These are phyloP conservation scores for Lactarius indigo DNA, from an alignment of 768 basidiomycete genomes.

Conservation along the genomic window DNA sequence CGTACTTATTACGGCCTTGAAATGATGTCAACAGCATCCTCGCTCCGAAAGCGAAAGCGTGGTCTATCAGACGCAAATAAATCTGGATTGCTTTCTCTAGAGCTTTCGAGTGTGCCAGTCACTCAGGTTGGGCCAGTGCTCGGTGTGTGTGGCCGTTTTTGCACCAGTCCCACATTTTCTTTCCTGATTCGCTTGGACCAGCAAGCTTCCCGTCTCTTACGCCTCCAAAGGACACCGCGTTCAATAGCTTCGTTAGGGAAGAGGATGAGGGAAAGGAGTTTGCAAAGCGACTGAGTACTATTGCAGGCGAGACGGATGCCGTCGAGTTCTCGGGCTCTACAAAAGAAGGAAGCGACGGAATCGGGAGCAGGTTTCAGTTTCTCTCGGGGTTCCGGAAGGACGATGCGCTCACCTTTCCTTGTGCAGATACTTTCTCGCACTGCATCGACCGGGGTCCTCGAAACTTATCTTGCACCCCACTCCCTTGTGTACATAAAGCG, in stretches of 20 bases:
- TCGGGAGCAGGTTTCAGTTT: conserved; percentile 63
- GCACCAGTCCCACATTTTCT: neutral
- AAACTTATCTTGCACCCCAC: conserved; percentile 66
- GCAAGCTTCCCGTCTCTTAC: conserved; percentile 64
- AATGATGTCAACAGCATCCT: neutral
- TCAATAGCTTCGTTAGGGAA: conserved; percentile 53
- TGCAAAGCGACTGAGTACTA: conserved; percentile 37
- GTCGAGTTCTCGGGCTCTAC: conserved; percentile 78
- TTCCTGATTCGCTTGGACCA: conserved; percentile 28
- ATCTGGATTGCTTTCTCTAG: conserved; percentile 36
- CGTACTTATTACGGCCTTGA: neutral
- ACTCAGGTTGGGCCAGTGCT: conserved; percentile 48
- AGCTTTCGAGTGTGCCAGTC: conserved; percentile 35
- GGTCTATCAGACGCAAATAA: conserved; percentile 32
- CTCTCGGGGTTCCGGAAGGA: too few relatives aligned
- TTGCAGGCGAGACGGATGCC: conserved; percentile 80
- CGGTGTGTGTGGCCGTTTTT: conserved; percentile 36
- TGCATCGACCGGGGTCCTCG: conserved; percentile 74
- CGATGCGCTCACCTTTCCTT: neutral
- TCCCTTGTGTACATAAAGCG: conserved; percentile 39
- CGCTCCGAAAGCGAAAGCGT: conserved; percentile 46
- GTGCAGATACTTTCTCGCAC: conserved; percentile 74
- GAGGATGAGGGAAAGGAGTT: conserved; percentile 33
- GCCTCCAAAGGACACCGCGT: conserved; percentile 55
- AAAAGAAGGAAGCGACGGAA: conserved; percentile 46